Base-by-base conservation (phyloP, 192 early-diverging fungal genomes). In the Coemansia sp. region DNA sequence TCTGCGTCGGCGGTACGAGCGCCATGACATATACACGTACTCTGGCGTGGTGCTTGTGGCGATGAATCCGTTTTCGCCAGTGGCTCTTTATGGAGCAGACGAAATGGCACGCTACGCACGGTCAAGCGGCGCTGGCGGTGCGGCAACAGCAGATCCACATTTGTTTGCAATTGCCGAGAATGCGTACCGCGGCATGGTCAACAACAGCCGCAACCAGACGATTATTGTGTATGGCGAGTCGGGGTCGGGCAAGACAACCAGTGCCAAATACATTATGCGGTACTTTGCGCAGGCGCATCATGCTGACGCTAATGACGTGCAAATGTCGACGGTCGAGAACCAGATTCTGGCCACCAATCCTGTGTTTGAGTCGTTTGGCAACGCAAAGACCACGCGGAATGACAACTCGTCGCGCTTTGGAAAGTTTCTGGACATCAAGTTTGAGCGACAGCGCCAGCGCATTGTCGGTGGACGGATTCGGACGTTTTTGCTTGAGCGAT, bases 101-200 rank as follows among this genome's bases (percentile, higher is more conserved):
- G 88, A 92, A 64, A 94, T 98, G 63, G 86, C 90, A 19, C 87
- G 88, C 17, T 96, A 98, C 59, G 92, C 93, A 15, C 92, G 90
- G 23, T 91, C 94, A 57, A 86, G 51, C 17, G 24, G 8, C 9
- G 24, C 32, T n/a, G 24, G 66, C 82, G 48, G 48, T 19, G 95
- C 10, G 12, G 37, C 49, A 6, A n/a, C 67, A 81, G 94, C 7
- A 23, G 92, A 92, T 59, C 97, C 97, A n/a, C 97, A 99, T 72
- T 85, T 99, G 84, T 99, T 98, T 85, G 95, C 97, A 4, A 95
- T 99, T 69, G 95, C 97, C 2, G 95, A 98, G 85, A 93, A 96
- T 77, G 94, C 97, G 2, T 98, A 97, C 83, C 86, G 91, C 15
- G 91, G 88, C 68, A 94, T 99, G 92, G 91, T 95, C 62, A 84